Conservation (phyloP, 306 rosid genomes). For the Betula pendula region DNA sequence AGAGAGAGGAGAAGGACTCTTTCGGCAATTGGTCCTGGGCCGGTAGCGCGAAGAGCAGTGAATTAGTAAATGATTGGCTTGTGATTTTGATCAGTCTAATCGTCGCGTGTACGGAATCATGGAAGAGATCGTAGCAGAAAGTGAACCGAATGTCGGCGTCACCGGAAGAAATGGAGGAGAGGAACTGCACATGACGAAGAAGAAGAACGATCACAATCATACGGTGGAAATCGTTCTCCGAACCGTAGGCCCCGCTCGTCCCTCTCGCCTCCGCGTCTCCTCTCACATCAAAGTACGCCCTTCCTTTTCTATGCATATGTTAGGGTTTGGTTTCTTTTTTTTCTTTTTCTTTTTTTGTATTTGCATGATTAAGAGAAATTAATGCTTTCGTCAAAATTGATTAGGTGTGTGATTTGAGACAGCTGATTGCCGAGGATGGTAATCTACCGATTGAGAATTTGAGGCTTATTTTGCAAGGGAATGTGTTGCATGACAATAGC, state of each 20-base stretch:
- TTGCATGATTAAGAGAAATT: neutral
- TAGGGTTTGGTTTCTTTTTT: neutral
- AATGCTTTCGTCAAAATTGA: conserved; percentile 21
- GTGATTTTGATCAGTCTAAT: too few relatives aligned
- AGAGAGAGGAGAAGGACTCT: too few relatives aligned
- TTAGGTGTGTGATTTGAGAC: conserved; percentile 77
- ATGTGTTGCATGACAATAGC: conserved; percentile 55
- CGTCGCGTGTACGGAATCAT: conserved; percentile 3
- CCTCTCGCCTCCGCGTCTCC: conserved; percentile 73
- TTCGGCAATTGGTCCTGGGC: too few relatives aligned
- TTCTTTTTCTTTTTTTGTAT: too few relatives aligned
- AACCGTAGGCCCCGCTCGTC: conserved; percentile 83
- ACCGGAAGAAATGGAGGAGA: neutral
- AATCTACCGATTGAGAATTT: conserved; percentile 58
- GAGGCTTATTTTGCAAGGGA: conserved; percentile 78
- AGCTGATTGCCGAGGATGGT: conserved; percentile 54
- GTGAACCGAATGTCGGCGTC: conserved; percentile 19
- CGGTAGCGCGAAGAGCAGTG: too few relatives aligned
- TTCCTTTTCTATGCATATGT: neutral
- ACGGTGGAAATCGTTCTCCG: conserved; percentile 67
- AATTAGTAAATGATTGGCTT: too few relatives aligned
- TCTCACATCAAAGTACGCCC: conserved; percentile 61
- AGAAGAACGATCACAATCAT: neutral
- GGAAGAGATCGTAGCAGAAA: conserved; percentile 60
- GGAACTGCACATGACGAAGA: conserved; percentile 13